Evolutionary conservation across 2,329 filamentous ascomycete species (phyloP), one percentile per base, ranked within the genome.

Genomic region (Daldinia sp.): DNA sequence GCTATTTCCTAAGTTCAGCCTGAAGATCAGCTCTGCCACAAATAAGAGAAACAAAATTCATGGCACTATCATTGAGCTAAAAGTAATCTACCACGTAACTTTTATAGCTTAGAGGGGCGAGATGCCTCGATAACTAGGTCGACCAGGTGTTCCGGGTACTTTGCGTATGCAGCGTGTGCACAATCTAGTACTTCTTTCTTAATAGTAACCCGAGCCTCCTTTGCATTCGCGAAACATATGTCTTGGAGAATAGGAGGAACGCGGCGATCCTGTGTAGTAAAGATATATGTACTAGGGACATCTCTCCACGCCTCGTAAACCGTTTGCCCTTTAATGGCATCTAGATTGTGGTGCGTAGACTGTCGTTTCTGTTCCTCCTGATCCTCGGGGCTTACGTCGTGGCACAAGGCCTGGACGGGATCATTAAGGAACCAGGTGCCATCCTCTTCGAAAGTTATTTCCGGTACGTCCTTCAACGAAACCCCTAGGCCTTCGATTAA

Each of bases 301-400:
- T 15, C 21, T 27, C 15, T 27, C 13, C 21, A 45, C 1, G 39
- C 39, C 15, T 45, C 21, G 21, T 27, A 39, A 7, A 39, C 15
- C 15, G 15, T 21, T 9, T 39, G 17, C 15, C 35, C 35, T 11
- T 39, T 39, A 19, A 39, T 19, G 3, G 35, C 35, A 9, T 39
- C 35, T 3, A 34, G 1, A 23, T 51, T 47, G 13, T 53, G 15
- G 1, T 6, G 6, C n/a, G 6, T 32, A 6, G 41, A 7, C 25
- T 27, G 10, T 1, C 34, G 19, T 13, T 32, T 47, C 25, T 62
- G 52, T 11, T 52, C 52, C 11, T 57, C 37, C 47, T 62, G 52
- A 34, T 62, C 52, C 21, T 51, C 53, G 8, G 45, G 53, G n/a
- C 57, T 30, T n/a, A 62, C 23, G n/a, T 62, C 52, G 19, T 62